Evolutionary conservation across 305 asterid genomes (phyloP).

Genomic region (Fraxinus platypoda): DNA sequence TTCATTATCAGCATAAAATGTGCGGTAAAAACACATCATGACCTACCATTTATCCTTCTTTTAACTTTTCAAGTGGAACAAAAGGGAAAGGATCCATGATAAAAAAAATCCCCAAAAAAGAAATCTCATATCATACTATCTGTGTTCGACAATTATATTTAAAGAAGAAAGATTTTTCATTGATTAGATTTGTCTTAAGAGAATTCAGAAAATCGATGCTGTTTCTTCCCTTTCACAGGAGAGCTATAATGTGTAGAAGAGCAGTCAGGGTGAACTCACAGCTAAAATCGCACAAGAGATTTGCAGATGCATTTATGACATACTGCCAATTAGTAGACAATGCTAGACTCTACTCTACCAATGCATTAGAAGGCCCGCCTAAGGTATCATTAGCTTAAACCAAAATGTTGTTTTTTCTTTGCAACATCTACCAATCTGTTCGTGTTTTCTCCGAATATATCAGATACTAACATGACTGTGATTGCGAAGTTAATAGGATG

Average conservation of each 20-base stretch:
- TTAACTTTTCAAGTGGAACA: background rate
- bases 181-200: background rate
- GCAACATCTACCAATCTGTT: background rate
- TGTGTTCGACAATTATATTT: background rate
- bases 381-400: constrained; percentile 47
- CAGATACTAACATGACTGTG: constrained; percentile 21
- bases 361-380: constrained; percentile 90
- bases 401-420: background rate
- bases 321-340: constrained; percentile 87
- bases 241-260: constrained; percentile 89
- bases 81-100: constrained; percentile 34
- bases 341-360: constrained; percentile 79
- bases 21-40: background rate
- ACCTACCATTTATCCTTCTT: background rate
- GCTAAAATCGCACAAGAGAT: constrained; percentile 85
- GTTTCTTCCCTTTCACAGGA: constrained; percentile 41
- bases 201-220: background rate
- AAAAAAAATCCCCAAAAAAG: background rate
- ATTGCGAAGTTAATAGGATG: constrained; percentile 81
- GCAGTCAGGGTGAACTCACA: constrained; percentile 92
- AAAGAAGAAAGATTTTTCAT: background rate
- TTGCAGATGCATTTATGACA: constrained; percentile 76
- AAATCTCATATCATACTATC: background rate
- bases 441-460: background rate
- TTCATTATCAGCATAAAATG: background rate